Evolutionary conservation across 495 filamentous ascomycete species (phyloP).

Genomic region (Neurospora sp.): DNA sequence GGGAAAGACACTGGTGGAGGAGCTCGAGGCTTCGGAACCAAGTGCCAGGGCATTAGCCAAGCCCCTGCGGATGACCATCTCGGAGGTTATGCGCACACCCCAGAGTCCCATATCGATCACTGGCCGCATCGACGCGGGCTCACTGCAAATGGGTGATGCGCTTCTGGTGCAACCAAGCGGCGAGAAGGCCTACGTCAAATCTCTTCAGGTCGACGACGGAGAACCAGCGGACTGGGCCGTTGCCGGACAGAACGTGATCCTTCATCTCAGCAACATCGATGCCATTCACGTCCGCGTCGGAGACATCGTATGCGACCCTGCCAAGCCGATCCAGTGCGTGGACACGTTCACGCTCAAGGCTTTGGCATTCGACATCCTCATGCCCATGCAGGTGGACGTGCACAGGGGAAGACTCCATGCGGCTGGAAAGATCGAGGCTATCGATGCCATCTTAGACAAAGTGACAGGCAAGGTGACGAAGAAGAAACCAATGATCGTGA

Average conservation of each 20-base stretch:
- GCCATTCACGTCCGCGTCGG: slow-evolving; percentile 68
- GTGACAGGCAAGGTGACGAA: slow-evolving; percentile 56
- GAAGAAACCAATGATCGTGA: slow-evolving; percentile 75
- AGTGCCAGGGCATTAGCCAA: slow-evolving; percentile 60
- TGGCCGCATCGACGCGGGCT: slow-evolving; percentile 79
- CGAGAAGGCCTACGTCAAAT: slow-evolving; percentile 70
- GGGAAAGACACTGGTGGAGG: slow-evolving; percentile 68
- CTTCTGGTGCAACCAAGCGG: slow-evolving; percentile 69
- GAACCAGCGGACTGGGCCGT: slow-evolving; percentile 79
- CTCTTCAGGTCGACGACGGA: slow-evolving; percentile 57
- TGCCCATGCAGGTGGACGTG: slow-evolving; percentile 81
- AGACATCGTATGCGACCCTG: slow-evolving; percentile 70
- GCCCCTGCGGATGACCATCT: slow-evolving; percentile 75
- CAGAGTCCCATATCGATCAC: slow-evolving; percentile 77
- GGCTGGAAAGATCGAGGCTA: slow-evolving; percentile 58
- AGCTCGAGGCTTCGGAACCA: slow-evolving; percentile 72
- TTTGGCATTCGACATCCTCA: slow-evolving; percentile 77
- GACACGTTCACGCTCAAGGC: slow-evolving; percentile 71
- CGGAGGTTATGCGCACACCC: slow-evolving; percentile 53
- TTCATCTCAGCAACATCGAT: slow-evolving; percentile 83
- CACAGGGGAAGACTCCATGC: slow-evolving; percentile 76
- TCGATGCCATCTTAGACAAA: slow-evolving; percentile 71
- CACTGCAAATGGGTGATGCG: slow-evolving; percentile 70
- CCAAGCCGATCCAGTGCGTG: slow-evolving; percentile 55
- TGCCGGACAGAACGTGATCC: slow-evolving; percentile 79